Evolutionary conservation across 768 basidiomycete species (phyloP).

Genomic region (Leccinum subgranulosum): DNA sequence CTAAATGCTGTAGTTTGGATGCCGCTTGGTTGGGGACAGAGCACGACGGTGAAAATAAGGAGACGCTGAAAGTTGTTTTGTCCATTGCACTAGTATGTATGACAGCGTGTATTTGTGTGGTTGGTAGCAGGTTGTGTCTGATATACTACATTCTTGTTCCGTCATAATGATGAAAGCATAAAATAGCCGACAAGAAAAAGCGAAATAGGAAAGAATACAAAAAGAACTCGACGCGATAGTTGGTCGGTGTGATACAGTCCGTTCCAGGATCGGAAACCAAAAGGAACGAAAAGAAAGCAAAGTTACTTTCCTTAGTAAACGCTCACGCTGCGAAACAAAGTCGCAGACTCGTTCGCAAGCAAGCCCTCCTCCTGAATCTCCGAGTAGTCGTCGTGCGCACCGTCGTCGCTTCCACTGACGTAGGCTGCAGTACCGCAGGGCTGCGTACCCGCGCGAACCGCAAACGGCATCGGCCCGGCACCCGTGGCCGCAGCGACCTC

Average conservation of each 20-base stretch:
- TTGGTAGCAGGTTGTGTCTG: not conserved
- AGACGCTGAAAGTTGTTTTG: not conserved
- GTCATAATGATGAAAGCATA: conserved; percentile 21
- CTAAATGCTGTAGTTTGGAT: not conserved
- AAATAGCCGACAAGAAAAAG: conserved; percentile 13
- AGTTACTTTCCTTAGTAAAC: conserved; percentile 13
- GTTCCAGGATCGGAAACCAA: not conserved
- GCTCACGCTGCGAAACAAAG: conserved; percentile 19
- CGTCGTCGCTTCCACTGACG: conserved; percentile 1
- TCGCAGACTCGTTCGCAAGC: conserved; percentile 17
- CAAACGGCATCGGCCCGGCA: conserved; percentile 9
- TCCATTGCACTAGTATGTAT: conserved; percentile 6
- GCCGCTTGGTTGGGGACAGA: not conserved
- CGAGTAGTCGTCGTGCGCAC: conserved; percentile 2
- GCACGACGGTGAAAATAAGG: not conserved
- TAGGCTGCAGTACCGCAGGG: conserved; percentile 8
- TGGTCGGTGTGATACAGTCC: not conserved
- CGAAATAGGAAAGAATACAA: not conserved
- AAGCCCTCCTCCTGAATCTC: conserved; percentile 18
- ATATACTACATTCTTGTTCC: conserved; percentile 14
- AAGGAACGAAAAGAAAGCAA: not conserved
- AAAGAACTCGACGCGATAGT: not conserved
- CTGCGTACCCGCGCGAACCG: conserved; percentile 9
- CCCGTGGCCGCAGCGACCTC: conserved; percentile 27
- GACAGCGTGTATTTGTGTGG: not conserved